These are phyloP conservation scores for Saccharomycopsis amapae DNA, from an alignment of 805 yeast species.

Conservation along the genomic window DNA sequence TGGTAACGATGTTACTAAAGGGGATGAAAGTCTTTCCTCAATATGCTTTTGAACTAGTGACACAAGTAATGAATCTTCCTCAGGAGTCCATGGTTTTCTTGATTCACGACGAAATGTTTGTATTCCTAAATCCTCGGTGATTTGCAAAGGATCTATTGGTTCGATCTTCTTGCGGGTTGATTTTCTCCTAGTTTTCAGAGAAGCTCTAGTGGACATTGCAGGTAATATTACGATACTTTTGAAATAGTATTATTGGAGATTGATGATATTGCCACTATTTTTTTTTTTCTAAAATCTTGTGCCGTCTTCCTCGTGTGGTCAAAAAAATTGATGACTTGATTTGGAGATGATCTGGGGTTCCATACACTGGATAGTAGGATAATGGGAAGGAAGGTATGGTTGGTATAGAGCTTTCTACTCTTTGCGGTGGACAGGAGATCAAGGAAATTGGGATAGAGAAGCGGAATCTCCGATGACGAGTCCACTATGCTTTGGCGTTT, in stretches of 20 bases:
- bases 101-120: slow-evolving; percentile 60
- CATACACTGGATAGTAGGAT: too few relatives aligned
- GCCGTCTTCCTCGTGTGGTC: background rate
- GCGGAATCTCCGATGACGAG: too few relatives aligned
- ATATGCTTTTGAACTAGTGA: slow-evolving; percentile 31
- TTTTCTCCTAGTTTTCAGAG: background rate
- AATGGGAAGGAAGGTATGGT: too few relatives aligned
- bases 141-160: slow-evolving; percentile 36
- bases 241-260: too few relatives aligned
- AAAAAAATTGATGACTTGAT: too few relatives aligned
- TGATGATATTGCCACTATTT: background rate
- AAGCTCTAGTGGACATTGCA: background rate
- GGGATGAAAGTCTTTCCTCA: too few relatives aligned
- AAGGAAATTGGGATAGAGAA: too few relatives aligned
- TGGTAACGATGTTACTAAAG: too few relatives aligned
- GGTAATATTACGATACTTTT: background rate
- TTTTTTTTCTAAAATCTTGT: background rate
- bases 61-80: slow-evolving; percentile 58
- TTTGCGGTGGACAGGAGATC: too few relatives aligned
- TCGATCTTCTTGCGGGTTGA: slow-evolving; percentile 7
- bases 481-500: too few relatives aligned
- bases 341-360: too few relatives aligned
- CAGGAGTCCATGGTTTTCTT: slow-evolving; percentile 66
- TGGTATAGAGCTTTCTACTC: too few relatives aligned
- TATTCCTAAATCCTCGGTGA: slow-evolving; percentile 67